phyloP scores from a whole-genome alignment of 2,329 filamentous ascomycete species.

The Beauveria asiatica region DNA sequence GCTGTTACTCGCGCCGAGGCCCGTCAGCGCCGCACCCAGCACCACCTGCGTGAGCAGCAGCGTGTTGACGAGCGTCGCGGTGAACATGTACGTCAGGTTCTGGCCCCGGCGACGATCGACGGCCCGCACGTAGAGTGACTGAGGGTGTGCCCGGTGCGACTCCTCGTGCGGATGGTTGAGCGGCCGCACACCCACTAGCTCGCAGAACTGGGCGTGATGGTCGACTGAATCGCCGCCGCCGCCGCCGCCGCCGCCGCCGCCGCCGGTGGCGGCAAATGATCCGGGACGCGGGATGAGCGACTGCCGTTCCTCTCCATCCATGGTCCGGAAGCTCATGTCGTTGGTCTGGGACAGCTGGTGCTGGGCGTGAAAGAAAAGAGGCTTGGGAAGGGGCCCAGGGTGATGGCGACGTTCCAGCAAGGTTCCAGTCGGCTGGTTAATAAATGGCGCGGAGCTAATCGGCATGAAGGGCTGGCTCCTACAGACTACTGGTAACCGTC shows the following conservation, averaged over 20 bases:
- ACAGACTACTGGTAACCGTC: not conserved
- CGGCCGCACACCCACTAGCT: slow-evolving; percentile 14
- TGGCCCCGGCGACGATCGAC: slow-evolving; percentile 11
- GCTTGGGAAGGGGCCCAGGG: not conserved
- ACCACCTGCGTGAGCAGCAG: slow-evolving; percentile 16
- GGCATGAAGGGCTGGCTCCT: not conserved
- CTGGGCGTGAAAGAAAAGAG: not conserved
- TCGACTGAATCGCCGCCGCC: not conserved
- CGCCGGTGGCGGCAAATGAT: not conserved
- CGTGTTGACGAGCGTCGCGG: slow-evolving; percentile 16
- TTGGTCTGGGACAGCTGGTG: not conserved
- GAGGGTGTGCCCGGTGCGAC: slow-evolving; percentile 11
- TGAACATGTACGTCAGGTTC: slow-evolving; percentile 15
- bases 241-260: too few species aligned
- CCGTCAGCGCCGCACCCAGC: slow-evolving; percentile 16
- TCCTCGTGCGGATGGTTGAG: slow-evolving; percentile 12
- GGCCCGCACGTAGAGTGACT: slow-evolving; percentile 16
- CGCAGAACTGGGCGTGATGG: slow-evolving; percentile 16
- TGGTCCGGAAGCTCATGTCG: not conserved
- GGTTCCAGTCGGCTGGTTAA: not conserved
- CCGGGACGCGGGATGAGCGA: slow-evolving; percentile 7
- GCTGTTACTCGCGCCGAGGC: slow-evolving; percentile 16
- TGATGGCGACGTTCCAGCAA: not conserved
- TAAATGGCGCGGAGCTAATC: not conserved
- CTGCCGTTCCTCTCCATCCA: slow-evolving; percentile 8